A percentile compares a stretch with the other conserved stretches of the same genome.
These are phyloP conservation scores for Entrophospora sp. DNA, from an alignment of 192 early-diverging fungal genomes.

Conservation along the genomic window DNA sequence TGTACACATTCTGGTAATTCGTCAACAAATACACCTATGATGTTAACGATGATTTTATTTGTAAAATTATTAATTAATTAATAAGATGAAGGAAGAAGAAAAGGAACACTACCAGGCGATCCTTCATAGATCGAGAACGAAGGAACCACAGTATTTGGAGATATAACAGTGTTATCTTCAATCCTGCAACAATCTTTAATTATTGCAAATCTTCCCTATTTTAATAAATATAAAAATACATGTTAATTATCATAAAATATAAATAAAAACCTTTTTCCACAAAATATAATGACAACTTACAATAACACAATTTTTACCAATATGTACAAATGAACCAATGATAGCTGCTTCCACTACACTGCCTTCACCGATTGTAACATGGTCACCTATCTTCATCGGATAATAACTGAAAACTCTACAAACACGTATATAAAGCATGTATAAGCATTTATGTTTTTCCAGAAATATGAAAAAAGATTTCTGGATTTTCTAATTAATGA, in stretches of 20 bases:
- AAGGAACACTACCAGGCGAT: slow-evolving; percentile 68
- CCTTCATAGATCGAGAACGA: slow-evolving; percentile 86
- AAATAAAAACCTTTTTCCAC: background rate
- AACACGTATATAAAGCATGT: too few relatives aligned
- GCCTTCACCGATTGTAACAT: slow-evolving; percentile 80
- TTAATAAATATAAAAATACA: slow-evolving; percentile 1
- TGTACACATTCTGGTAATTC: slow-evolving; percentile 84
- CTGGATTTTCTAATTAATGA: too few relatives aligned
- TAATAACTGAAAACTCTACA: slow-evolving; percentile 87
- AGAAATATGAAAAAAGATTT: too few relatives aligned
- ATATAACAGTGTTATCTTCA: slow-evolving; percentile 82
- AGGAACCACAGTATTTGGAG: slow-evolving; percentile 85
- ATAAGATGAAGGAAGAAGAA: too few relatives aligned
- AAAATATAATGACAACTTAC: slow-evolving; percentile 41
- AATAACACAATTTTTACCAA: slow-evolving; percentile 92
- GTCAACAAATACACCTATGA: slow-evolving; percentile 57
- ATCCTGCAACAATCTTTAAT: slow-evolving; percentile 92
- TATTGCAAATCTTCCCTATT: slow-evolving; percentile 87
- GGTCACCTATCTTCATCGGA: slow-evolving; percentile 94
- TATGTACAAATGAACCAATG: slow-evolving; percentile 82
- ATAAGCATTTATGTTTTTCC: too few relatives aligned
- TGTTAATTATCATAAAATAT: background rate
- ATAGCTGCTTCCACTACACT: slow-evolving; percentile 84
- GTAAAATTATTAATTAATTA: too few relatives aligned
- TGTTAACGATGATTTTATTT: too few relatives aligned